Base-by-base conservation (phyloP, 164 flowering plant genomes). In the Kingdonia uniflora region DNA sequence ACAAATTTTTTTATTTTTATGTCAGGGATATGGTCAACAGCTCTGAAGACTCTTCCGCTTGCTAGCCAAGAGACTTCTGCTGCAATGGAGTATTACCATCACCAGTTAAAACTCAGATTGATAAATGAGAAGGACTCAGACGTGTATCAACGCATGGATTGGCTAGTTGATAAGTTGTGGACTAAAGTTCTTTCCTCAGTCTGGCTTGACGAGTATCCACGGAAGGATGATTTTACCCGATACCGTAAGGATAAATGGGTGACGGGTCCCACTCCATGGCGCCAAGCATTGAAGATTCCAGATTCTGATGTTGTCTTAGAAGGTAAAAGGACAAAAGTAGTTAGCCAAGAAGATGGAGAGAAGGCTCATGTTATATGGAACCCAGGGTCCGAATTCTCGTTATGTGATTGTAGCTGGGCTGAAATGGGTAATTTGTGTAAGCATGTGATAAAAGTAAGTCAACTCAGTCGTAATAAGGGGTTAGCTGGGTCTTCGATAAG, bases 171-270 rank as follows among this genome's bases (percentile, higher is more conserved):
- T 58, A 94, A 81, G 78, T 72, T 94, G 71, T 78, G 69, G 25
- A 87, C 86, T 14, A 81, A 81, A 74, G 92, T 85, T 49, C 99
- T 84, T 70, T 81, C 99, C 29, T 85, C 77, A 59, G 87, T 86
- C 63, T 94, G 95, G 95, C 90, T 94, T 49, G 97, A 94, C 71
- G 94, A 81, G 63, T 89, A 77, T 56, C 58, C 84, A 1, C 83
- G 67, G 15, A 87, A 77, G 56, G 86, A 81, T 47, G 81, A 76
- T 66, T 94, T 82, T 71, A 68, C 86, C 37, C 76, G 92, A 29
- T 94, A 86, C 59, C 58, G 75, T 70, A 94, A 79, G 63, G 79
- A 84, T 52, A 95, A 82, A 61, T 86, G 96, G 95, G 60, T 61
- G 35, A 84, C 81, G 63, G 92, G 96, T 52, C 73, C 80, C 62